Conservation (phyloP, 192 early-diverging fungal genomes). For the Coemansia erecta region DNA sequence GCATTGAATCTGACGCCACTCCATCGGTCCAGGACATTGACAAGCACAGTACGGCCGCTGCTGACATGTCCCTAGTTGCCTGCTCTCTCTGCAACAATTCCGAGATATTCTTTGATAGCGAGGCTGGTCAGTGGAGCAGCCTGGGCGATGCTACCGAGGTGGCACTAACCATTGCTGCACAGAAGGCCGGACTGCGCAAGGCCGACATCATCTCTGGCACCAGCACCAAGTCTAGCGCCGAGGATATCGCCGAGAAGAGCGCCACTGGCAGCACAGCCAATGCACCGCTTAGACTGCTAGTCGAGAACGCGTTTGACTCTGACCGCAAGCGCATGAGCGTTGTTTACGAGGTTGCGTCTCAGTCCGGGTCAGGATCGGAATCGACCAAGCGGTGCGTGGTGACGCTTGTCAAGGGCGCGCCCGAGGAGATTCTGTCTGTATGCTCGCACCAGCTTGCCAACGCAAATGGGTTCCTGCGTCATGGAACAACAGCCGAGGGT, state of each 20-base stretch:
- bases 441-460: conserved; percentile 34
- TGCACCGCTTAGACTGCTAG: conserved; percentile 53
- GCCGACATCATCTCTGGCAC: conserved; percentile 17
- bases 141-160: conserved; percentile 97
- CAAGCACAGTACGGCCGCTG: conserved; percentile 56
- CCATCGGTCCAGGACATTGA: conserved; percentile 44
- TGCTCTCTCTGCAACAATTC: conserved; percentile 88
- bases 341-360: conserved; percentile 54
- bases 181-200: conserved; percentile 76
- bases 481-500: conserved; percentile 15
- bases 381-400: conserved; percentile 40
- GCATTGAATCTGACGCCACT: conserved; percentile 42
- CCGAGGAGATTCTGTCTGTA: conserved; percentile 78
- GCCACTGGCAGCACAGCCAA: neutral
- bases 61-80: conserved; percentile 77
- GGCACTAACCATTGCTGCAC: conserved; percentile 80
- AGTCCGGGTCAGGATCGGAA: neutral
- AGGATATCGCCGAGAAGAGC: neutral
- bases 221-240: neutral
- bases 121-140: conserved; percentile 63
- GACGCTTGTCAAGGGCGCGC: conserved; percentile 87
- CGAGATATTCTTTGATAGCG: conserved; percentile 59
- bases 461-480: conserved; percentile 31
- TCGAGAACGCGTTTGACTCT: conserved; percentile 88
- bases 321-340: conserved; percentile 96